Evolutionary conservation across 805 yeast genomes (phyloP), one percentile per base, ranked within the genome.

Genomic region (Lachancea meyersii): DNA sequence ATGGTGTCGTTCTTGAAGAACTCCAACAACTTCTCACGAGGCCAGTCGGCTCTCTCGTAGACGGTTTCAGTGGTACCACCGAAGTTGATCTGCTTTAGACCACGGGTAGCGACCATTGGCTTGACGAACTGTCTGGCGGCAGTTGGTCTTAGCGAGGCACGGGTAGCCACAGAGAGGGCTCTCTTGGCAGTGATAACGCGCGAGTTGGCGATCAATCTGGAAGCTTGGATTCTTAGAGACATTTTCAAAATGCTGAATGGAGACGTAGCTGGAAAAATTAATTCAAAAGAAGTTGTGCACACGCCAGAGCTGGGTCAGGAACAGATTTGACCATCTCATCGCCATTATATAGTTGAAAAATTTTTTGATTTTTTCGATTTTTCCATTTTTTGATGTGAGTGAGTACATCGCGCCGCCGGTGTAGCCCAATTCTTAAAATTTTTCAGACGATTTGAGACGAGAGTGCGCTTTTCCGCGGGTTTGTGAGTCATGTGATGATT

Each of bases 11-110:
- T 76, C 80, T 93, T 91, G 88, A 93, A 93, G 80, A 89, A 93
- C 64, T 87, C 89, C 52, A 82, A 78, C 64, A 93, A 77, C 77
- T 86, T 91, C 75, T 91, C 97, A 70, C 83, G 79, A 73, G 98
- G 98, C 98, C 98, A 93, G 85, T 93, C 98, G 61, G 88, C 82
- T 74, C 98, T 86, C 79, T 93, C 97, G 77, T 93, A 91, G 57
- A 93, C 98, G 57, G 82, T 72, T 78, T 93, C 98, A 62, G 82
- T 86, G 57, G 80, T 78, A 72, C 97, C 97, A 69, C 87, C 96
- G 64, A 93, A 93, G 82, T 87, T 86, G 76, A 93, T 93, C 74
- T 86, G 80, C 79, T 93, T 88, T 65, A 91, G 68, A 74, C 97
- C 97, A 74, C 98, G 86, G 59, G 76, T 70, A 57, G 82, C 80